Evolutionary conservation across 805 yeast species (phyloP), one percentile per base, ranked within the genome.

Genomic region (Kodamaea fukazawae): DNA sequence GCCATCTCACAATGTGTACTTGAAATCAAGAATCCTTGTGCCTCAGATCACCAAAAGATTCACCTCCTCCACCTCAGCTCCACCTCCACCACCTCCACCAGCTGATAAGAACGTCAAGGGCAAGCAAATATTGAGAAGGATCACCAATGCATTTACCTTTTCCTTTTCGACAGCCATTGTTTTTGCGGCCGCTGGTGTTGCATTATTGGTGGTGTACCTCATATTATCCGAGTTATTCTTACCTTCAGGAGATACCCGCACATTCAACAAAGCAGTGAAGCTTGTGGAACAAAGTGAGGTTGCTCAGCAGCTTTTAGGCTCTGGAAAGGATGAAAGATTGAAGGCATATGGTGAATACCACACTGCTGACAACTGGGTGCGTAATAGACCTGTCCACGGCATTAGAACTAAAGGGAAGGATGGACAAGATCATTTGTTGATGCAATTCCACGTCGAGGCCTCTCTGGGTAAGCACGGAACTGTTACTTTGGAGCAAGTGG

Each of bases 201-300:
- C 91, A 0, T 81, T 33, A 60, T 81, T 42, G 78, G 74, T 89
- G 14, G 70, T 86, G 7, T 90, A 86, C 59, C 72, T 87, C 46
- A 76, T 89, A 15, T 74, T 84, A n/a, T 71, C 83, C 8, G 96
- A 90, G 57, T 65, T 90, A 23, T 79, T 87, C 48, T 75, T 90
- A 34, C 96, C 97, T 7, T 83, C 95, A 1, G 95, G 96, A 16
- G 96, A 90, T 56, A 90, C 96, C 0, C 85, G 83, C 48, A 79
- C 95, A 2, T 90, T 90, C 69, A 89, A 90, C 64, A 77, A 87
- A 50, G 95, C 95, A 2, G 89, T 89, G 23, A 75, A 78, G 9
- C 64, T 86, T 51, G 76, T 88, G 28, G 91, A 90, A 55, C 69
- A 81, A 43, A 86, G 83, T 58, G 72, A 73, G 35, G 60, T 59